These are phyloP conservation scores for Botryotinia calthae DNA, from an alignment of 2,329 filamentous ascomycete genomes.

Conservation along the genomic window DNA sequence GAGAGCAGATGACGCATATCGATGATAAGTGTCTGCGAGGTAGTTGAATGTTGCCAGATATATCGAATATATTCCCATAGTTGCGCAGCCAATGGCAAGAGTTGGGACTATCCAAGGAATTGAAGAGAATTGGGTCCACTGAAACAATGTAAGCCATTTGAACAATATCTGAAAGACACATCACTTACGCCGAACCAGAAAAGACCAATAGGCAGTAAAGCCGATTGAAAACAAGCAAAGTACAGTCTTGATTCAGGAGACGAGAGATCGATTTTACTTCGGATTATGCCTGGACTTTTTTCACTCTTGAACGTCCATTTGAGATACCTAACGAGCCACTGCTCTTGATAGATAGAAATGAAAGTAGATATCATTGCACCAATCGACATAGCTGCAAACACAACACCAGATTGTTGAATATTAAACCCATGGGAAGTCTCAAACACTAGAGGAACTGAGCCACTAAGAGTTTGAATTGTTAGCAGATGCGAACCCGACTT, in stretches of 20 bases:
- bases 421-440: slow-evolving; percentile 64
- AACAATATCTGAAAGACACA: neutral
- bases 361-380: slow-evolving; percentile 65
- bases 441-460: slow-evolving; percentile 78
- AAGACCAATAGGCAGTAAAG: slow-evolving; percentile 73
- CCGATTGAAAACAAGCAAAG: slow-evolving; percentile 74
- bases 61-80: slow-evolving; percentile 81
- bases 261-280: slow-evolving; percentile 38
- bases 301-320: slow-evolving; percentile 32
- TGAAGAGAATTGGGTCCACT: slow-evolving; percentile 61
- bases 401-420: slow-evolving; percentile 63
- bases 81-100: slow-evolving; percentile 69
- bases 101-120: slow-evolving; percentile 72
- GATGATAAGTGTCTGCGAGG: slow-evolving; percentile 81
- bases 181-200: slow-evolving; percentile 51
- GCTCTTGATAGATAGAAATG: slow-evolving; percentile 70
- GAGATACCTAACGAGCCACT: slow-evolving; percentile 52
- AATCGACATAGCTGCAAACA: slow-evolving; percentile 71
- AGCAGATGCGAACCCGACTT: neutral
- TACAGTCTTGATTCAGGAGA: slow-evolving; percentile 76
- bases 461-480: slow-evolving; percentile 32
- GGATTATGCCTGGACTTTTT: slow-evolving; percentile 24
- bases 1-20: slow-evolving; percentile 79
- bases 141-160: slow-evolving; percentile 43
- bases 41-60: slow-evolving; percentile 93